phyloP scores from a whole-genome alignment of 2,329 filamentous ascomycete species.

The Colletotrichum nymphaeae region DNA sequence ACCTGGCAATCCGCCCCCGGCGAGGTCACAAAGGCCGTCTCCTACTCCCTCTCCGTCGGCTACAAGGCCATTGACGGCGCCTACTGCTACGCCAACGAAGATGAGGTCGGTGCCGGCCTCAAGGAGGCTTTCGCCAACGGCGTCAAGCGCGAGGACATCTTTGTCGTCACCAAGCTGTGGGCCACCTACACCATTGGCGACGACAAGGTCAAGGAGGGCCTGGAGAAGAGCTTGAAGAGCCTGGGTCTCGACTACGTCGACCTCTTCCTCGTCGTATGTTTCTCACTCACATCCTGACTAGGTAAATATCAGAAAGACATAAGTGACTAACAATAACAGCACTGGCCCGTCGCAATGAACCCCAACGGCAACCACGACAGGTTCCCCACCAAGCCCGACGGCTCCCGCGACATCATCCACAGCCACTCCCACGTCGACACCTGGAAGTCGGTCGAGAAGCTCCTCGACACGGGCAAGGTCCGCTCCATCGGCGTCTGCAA shows the following conservation, averaged over 20 bases:
- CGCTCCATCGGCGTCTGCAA: constrained; percentile 67
- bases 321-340: constrained; percentile 50
- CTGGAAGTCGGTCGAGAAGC: constrained; percentile 80
- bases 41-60: constrained; percentile 67
- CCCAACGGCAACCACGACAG: constrained; percentile 78
- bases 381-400: constrained; percentile 81
- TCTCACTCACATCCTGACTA: background rate
- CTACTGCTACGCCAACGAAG: constrained; percentile 84
- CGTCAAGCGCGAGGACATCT: constrained; percentile 81
- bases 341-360: constrained; percentile 88
- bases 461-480: constrained; percentile 69
- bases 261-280: constrained; percentile 74
- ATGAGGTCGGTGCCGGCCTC: constrained; percentile 83
- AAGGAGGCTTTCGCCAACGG: constrained; percentile 77
- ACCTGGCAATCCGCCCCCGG: constrained; percentile 74
- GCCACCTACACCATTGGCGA: constrained; percentile 75
- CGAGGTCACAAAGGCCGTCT: constrained; percentile 68
- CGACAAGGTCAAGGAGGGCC: constrained; percentile 70
- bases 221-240: constrained; percentile 78
- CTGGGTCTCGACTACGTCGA: constrained; percentile 86
- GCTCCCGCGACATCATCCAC: constrained; percentile 77
- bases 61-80: constrained; percentile 77
- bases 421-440: constrained; percentile 79
- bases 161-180: constrained; percentile 89
- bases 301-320: background rate